Base-by-base conservation (phyloP, 2,329 filamentous ascomycete species). In the Fusarium subtropicale region DNA sequence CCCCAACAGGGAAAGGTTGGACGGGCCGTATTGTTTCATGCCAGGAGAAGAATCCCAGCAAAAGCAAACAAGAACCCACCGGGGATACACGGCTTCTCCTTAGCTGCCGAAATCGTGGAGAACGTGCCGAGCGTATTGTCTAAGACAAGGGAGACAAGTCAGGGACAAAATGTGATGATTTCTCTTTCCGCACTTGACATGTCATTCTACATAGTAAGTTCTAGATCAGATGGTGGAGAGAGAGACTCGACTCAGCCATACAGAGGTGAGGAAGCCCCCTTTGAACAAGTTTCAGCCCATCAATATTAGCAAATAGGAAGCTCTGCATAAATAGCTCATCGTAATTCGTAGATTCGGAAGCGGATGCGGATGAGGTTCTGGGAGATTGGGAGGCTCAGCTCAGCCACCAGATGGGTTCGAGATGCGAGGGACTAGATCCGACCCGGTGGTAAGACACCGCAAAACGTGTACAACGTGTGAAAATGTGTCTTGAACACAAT, bases 11-110 rank as follows among this genome's bases (percentile, higher is more conserved):
- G 52, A 62, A 65, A 71, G 44, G 70, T 55, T 53, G 16, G 39
- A 51, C 28, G 58, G 56, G 60, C 52, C 70, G 67, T 51, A 46
- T 55, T 68, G 69, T 71, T 72, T 72, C 70, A 65, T 58, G 52
- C 42, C 54, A 60, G 60, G 55, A 46, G 52, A 53, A 50, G 36
- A 67, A 52, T 52, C 48, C 53, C 38, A 47, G 51, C 24, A 53
- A 59, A 58, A 53, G 57, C 50, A 55, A 41, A 48, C 15, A 50
- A 44, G 33, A 24, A 56, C 7, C 64, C 51, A 57, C 57, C 48
- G 51, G 46, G 57, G 57, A 65, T 57, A 38, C 38, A n/a, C 57
- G 64, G 63, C 52, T 53, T n/a, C 30, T 67, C n/a, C 11, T 53
- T 66, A 55, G 61, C 60, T 65, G 47, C 47, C 62, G 62, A 53